Base-by-base conservation (phyloP, 768 basidiomycete species). In the Trametes sanguinea region DNA sequence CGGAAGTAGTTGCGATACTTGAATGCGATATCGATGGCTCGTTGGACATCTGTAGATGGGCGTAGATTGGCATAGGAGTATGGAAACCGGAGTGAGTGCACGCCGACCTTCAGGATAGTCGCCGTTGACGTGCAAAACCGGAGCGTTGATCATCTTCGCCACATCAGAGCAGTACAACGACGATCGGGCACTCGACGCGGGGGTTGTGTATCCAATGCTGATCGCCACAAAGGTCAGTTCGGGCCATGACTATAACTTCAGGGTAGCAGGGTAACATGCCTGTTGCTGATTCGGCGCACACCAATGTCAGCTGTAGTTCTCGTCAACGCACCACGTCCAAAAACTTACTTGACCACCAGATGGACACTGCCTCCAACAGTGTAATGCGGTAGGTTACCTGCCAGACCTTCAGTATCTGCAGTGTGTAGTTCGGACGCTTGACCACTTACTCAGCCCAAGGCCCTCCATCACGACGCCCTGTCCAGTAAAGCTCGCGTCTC, bases 191-290 rank as follows among this genome's bases (percentile, higher is more conserved):
- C 82, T 84, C 0, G 90, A 86, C 0, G 92, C 90, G 0, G 93
- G 94, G 0, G 94, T 95, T 0, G 94, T 95, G 67, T 95, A 96
- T 27, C 94, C 94, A 60, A 96, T 92, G 67, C 90, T 95, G 67
- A 4, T n/a, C 14, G 61, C 48, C 1, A 9, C 22, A 29, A 29
- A 14, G 51, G 57, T 39, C 51, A 32, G 6, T 32, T 17, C 30
- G 7, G 30, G 46, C 9, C 6, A 4, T 37, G 32, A 10, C 30
- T 10, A n/a, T 32, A 13, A n/a, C 39, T 13, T 13, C 7, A 13
- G 13, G 39, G 14, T 51, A 30, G 58, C 16, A 16, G 37, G 22
- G 22, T 46, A 6, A 42, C 78, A 50, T 62, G 86, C 85, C 86
- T 87, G 72, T 88, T 87, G 63, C 86, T 87, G 48, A 39, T 37